phyloP scores from a whole-genome alignment of 495 filamentous ascomycete species.

The Aspergillus hancockii region DNA sequence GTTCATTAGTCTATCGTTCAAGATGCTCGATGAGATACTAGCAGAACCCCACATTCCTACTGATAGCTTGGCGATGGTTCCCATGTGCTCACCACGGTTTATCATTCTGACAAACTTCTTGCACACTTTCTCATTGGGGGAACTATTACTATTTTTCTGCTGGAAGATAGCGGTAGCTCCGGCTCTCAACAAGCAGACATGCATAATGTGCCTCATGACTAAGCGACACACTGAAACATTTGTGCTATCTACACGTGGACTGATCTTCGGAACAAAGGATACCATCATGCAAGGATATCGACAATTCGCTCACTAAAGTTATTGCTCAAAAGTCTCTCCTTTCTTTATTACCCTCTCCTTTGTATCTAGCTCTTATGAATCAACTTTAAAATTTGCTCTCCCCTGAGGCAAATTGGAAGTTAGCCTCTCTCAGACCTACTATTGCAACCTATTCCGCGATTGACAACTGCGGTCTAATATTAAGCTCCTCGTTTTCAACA shows the following conservation, averaged over 20 bases:
- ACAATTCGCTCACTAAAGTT: background rate
- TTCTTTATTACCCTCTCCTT: slow-evolving; percentile 1
- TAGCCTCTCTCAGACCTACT: background rate
- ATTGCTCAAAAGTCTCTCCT: slow-evolving; percentile 3
- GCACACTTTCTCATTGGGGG: background rate
- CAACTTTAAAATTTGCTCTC: background rate
- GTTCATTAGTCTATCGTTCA: background rate
- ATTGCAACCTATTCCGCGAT: background rate
- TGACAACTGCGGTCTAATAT: background rate
- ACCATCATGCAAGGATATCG: slow-evolving; percentile 10
- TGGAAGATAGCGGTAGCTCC: too few species aligned
- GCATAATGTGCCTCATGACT: slow-evolving; percentile 10
- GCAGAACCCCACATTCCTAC: background rate
- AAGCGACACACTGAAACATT: slow-evolving; percentile 5
- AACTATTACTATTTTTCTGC: too few species aligned
- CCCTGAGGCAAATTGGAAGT: background rate
- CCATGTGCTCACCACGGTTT: background rate
- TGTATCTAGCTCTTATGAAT: background rate
- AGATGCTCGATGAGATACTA: background rate
- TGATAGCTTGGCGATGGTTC: background rate
- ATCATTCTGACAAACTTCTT: background rate
- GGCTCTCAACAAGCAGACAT: background rate
- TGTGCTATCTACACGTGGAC: slow-evolving; percentile 17
- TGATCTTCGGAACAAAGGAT: slow-evolving; percentile 5
- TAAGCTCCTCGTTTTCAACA: slow-evolving; percentile 19